Evolutionary conservation across 352 stramenopile species (phyloP).

Genomic region (Phytophthora citricola): DNA sequence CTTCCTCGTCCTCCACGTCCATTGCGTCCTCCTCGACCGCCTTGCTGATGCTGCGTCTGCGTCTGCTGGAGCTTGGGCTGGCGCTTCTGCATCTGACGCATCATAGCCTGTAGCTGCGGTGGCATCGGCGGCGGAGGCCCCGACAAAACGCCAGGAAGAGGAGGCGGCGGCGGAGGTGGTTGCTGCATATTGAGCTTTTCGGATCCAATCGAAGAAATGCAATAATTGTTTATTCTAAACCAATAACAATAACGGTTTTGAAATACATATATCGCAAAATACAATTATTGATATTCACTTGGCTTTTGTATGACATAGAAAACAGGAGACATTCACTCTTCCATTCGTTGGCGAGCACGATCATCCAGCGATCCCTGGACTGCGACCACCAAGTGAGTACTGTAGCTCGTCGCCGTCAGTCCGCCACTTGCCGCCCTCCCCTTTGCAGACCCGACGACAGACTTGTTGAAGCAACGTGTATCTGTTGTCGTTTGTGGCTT

Average conservation of each 20-base stretch:
- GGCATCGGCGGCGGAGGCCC: constrained; percentile 38
- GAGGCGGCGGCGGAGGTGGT: constrained; percentile 25
- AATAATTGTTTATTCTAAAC: too few species aligned
- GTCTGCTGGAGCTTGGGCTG: constrained; percentile 48
- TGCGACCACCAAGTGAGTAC: constrained; percentile 23
- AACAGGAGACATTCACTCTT: background rate
- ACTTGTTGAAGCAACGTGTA: constrained; percentile 30
- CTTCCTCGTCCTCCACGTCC: constrained; percentile 27
- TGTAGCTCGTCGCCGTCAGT: background rate
- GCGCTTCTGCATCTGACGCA: constrained; percentile 56
- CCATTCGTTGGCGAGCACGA: constrained; percentile 1
- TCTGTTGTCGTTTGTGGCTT: constrained; percentile 14
- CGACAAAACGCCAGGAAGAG: constrained; percentile 2
- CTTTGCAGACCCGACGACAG: constrained; percentile 13
- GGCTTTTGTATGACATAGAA: background rate
- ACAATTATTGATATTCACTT: background rate
- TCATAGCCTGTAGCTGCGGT: constrained; percentile 59
- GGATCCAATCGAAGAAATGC: background rate
- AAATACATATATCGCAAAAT: too few species aligned
- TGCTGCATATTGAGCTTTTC: constrained; percentile 20
- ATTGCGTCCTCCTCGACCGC: constrained; percentile 17
- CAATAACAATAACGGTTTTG: too few species aligned
- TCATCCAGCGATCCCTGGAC: constrained; percentile 3
- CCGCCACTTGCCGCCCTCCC: constrained; percentile 13
- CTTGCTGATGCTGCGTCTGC: constrained; percentile 18